A percentile compares a stretch with the other conserved stretches of the same genome.
Conservation (phyloP, 139 green algal species). For the Haematococcus lacustris region DNA sequence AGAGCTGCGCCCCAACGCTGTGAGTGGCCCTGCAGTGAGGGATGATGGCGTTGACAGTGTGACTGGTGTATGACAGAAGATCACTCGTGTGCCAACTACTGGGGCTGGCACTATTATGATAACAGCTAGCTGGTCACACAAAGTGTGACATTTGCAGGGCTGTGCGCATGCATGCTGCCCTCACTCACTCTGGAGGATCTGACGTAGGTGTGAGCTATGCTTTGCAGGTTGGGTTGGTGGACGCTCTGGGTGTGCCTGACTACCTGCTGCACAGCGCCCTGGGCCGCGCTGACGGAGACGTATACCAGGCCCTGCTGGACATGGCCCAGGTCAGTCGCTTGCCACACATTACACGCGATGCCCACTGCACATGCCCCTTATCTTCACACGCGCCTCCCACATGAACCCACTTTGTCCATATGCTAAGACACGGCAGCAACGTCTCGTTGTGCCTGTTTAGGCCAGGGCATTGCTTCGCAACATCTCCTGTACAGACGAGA, state of each 20-base stretch:
- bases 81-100: too few species aligned
- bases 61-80: too few species aligned
- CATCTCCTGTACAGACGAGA: not conserved
- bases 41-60: too few species aligned
- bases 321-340: conserved; percentile 40
- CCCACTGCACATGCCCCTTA: not conserved
- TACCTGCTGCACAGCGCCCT: conserved; percentile 77
- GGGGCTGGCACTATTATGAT: too few species aligned
- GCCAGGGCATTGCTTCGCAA: not conserved
- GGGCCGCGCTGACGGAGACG: conserved; percentile 69
- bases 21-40: too few species aligned
- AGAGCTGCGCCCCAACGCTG: conserved; percentile 70
- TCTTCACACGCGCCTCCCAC: not conserved
- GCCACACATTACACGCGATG: not conserved
- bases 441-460: not conserved
- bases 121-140: too few species aligned
- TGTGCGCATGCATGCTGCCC: too few species aligned
- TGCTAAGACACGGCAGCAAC: not conserved
- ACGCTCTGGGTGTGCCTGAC: conserved; percentile 75
- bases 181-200: too few species aligned
- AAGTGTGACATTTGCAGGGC: too few species aligned
- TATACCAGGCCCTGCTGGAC: conserved; percentile 73
- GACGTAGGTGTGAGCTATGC: not conserved
- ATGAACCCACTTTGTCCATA: not conserved
- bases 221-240: conserved; percentile 60